Evolutionary conservation across 345 rosid genomes (phyloP), one percentile per base, ranked within the genome.

Genomic region (Eucalyptus leucophloia): DNA sequence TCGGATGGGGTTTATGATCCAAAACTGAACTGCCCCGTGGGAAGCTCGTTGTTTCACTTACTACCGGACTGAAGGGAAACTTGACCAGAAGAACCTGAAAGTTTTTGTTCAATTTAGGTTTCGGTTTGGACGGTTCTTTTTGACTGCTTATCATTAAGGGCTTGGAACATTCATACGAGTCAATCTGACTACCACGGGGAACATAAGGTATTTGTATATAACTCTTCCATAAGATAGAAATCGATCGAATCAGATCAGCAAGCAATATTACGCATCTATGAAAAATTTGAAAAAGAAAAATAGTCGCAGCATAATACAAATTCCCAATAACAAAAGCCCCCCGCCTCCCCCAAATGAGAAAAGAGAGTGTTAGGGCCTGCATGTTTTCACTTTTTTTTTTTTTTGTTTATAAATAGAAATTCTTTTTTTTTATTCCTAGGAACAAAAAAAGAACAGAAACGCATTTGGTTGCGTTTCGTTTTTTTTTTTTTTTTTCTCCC

Each of bases 21-120:
- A 14, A 65, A 30, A 65, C 72, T 0, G 9, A 65, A 65, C 9
- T 28, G 5, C 1, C 4, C 69, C 19, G 0, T 7, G 10, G 2
- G 19, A 65, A 65, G 19, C 37, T 1, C 18, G 37, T n/a, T 2
- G 37, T 65, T 62, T 62, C 72, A n/a, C 37, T 65, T 65, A n/a
- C 19, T 2, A n/a, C 19, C 9, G 72, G 4, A n/a, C 19, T n/a
- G 37, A 65, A 65, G 32, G 72, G 72, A 65, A 65, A 65, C 72
- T n/a, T 65, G 19, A 65, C 18, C 3, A n/a, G 37, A 65, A 65
- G 32, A 14, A 65, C 37, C 37, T 1, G 5, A 65, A n/a, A 65
- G 72, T 16, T 65, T 30, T 65, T 14, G 37, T n/a, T 65, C n/a
- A n/a, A 65, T 65, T 65, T 32, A 65, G 37, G 37, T 65, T 65